Percentiles rank a stretch among this genome's conserved stretches.
These are phyloP conservation scores for Lithospermum erythrorhizon DNA, from an alignment of 257 asterid species.

Conservation along the genomic window DNA sequence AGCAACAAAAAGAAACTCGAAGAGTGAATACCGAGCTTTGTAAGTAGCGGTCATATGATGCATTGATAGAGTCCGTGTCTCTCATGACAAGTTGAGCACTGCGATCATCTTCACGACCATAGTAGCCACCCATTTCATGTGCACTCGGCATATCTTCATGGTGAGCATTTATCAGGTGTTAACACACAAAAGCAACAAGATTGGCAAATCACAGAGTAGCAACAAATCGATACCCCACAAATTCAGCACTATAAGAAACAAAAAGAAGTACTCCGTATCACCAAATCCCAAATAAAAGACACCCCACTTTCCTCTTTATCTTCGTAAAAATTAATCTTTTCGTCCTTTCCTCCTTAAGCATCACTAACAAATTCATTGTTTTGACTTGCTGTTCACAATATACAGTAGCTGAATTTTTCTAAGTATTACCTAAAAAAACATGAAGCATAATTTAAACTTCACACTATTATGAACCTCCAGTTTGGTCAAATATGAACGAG, in stretches of 20 bases:
- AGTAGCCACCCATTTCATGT: constrained; percentile 32
- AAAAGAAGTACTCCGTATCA: neutral
- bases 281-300: neutral
- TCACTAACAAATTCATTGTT: neutral
- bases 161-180: neutral
- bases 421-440: too few relatives aligned
- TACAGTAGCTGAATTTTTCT: neutral
- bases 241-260: too few relatives aligned
- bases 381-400: neutral
- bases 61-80: constrained; percentile 61
- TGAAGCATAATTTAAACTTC: too few relatives aligned
- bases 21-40: constrained; percentile 41
- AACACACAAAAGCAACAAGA: neutral
- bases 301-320: neutral
- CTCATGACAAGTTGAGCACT: constrained; percentile 35
- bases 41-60: constrained; percentile 76
- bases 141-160: constrained; percentile 50
- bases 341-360: neutral
- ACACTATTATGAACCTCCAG: too few relatives aligned
- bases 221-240: neutral
- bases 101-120: constrained; percentile 41
- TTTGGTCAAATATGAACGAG: too few relatives aligned
- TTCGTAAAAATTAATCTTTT: neutral
- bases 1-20: neutral
- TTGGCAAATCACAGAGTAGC: neutral